phyloP scores from a whole-genome alignment of 345 rosid genomes.

The Citrus mangshanensis region DNA sequence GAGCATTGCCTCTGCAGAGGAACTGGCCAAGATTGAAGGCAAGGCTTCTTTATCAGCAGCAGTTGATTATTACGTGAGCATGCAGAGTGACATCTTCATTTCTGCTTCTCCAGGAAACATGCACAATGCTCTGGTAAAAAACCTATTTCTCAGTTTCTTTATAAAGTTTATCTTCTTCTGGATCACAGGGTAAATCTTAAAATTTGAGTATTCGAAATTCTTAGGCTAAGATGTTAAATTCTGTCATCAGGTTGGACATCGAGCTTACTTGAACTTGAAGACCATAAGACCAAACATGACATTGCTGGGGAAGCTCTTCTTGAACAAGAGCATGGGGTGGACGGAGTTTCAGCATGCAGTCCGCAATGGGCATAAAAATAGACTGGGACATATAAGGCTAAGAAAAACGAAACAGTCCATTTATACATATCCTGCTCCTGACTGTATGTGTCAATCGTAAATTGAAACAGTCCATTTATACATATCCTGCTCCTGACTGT shows the following conservation, averaged over 20 bases:
- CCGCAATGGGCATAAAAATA: constrained; percentile 63
- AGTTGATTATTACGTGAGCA: constrained; percentile 87
- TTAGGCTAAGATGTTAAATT: background rate
- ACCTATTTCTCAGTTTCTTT: background rate
- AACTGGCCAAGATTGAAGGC: constrained; percentile 58
- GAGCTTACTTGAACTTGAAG: constrained; percentile 72
- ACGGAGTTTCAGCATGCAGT: constrained; percentile 67
- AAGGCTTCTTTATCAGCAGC: constrained; percentile 90
- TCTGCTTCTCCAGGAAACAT: constrained; percentile 98
- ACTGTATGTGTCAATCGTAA: constrained; percentile 75
- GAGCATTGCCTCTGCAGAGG: constrained; percentile 70
- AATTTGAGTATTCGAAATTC: background rate
- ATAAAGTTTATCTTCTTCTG: background rate
- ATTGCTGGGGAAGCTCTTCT: constrained; percentile 69
- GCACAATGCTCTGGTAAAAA: constrained; percentile 88
- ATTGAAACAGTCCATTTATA: constrained; percentile 70
- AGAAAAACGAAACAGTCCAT: constrained; percentile 82
- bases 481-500: constrained; percentile 93
- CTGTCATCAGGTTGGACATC: constrained; percentile 59
- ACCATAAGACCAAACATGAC: constrained; percentile 92
- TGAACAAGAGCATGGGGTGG: constrained; percentile 83
- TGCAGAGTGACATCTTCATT: constrained; percentile 89
- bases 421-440: constrained; percentile 91
- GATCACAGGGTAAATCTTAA: background rate
- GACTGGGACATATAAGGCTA: constrained; percentile 73